phyloP scores from a whole-genome alignment of 768 basidiomycete species.

The Suillus variegatus region DNA sequence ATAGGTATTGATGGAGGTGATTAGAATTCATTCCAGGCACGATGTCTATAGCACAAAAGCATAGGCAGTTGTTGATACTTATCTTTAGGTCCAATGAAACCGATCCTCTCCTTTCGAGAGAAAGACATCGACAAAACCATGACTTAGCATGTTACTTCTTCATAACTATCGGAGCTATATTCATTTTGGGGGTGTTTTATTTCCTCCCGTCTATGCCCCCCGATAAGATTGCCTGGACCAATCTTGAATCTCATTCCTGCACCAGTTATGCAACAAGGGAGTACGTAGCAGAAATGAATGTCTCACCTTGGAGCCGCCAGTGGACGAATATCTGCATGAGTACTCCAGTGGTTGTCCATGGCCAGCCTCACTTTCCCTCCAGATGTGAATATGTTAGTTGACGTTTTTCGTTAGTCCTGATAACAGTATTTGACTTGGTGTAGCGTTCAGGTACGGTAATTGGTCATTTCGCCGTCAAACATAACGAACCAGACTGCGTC shows the following conservation, averaged over 20 bases:
- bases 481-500: conserved; percentile 27
- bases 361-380: conserved; percentile 13
- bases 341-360: conserved; percentile 24
- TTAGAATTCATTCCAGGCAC: background rate
- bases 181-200: background rate
- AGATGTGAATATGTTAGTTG: conserved; percentile 27
- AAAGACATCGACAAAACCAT: background rate
- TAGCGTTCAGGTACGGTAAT: conserved; percentile 22
- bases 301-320: conserved; percentile 26
- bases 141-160: background rate
- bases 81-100: background rate
- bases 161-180: background rate
- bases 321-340: conserved; percentile 21
- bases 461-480: conserved; percentile 29
- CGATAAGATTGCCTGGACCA: conserved; percentile 16
- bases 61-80: background rate
- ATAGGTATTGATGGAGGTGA: background rate
- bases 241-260: conserved; percentile 21
- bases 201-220: background rate
- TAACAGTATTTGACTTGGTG: background rate
- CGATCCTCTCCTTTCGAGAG: background rate
- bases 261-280: conserved; percentile 28
- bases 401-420: background rate
- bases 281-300: conserved; percentile 30
- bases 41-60: background rate